These are phyloP conservation scores for Fusarium buxicola DNA, from an alignment of 2,329 filamentous ascomycete species.

Conservation along the genomic window DNA sequence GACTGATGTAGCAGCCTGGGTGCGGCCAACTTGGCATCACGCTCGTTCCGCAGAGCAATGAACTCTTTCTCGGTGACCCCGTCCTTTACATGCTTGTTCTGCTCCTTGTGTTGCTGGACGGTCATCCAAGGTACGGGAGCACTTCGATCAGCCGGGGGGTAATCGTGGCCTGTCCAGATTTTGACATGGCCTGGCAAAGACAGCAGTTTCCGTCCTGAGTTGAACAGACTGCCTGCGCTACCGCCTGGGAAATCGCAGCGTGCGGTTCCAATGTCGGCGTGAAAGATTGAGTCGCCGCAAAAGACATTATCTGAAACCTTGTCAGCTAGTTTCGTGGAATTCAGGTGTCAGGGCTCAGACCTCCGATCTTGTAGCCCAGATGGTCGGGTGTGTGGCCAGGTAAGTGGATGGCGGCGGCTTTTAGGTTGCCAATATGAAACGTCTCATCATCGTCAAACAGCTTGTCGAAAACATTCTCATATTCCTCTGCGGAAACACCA, in stretches of 20 bases:
- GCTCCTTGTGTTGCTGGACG: conserved; percentile 58
- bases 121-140: conserved; percentile 56
- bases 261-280: conserved; percentile 63
- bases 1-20: conserved; percentile 63
- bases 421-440: conserved; percentile 62
- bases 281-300: conserved; percentile 65
- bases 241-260: conserved; percentile 68
- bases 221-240: conserved; percentile 56
- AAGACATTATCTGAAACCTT: conserved; percentile 58
- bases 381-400: conserved; percentile 72
- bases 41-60: conserved; percentile 55
- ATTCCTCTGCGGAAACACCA: conserved; percentile 56
- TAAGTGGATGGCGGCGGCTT: conserved; percentile 62
- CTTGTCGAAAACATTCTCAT: conserved; percentile 61
- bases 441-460: conserved; percentile 65
- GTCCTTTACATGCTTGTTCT: conserved; percentile 62
- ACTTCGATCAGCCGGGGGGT: conserved; percentile 53
- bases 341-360: conserved; percentile 31
- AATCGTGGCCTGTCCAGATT: conserved; percentile 68
- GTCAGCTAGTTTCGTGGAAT: background rate
- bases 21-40: conserved; percentile 57
- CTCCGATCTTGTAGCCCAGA: conserved; percentile 67
- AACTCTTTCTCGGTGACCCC: conserved; percentile 58
- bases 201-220: conserved; percentile 58
- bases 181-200: conserved; percentile 56